Base-by-base conservation (phyloP, 108 stramenopile species). In the Skeletonema marinoi region DNA sequence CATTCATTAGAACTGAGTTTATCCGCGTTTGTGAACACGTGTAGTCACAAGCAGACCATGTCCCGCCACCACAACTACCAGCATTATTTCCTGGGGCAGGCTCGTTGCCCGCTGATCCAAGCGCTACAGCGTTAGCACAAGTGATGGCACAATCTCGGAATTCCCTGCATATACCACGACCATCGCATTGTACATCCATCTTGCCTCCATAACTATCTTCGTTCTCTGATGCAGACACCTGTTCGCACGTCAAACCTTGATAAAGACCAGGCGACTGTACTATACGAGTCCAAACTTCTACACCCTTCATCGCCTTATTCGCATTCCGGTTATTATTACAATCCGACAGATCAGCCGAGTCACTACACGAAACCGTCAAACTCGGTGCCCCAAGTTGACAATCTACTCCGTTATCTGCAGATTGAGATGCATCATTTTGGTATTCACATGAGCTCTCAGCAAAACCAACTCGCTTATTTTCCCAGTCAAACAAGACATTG, bases 401-500 rank as follows among this genome's bases (percentile, higher is more conserved):
- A 44, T 80, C 79, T 6, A 30, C 66, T 13, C 36, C 70, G 33
- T 68, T 72, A 14, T 80, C 79, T 46, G 36, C 62, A 32, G 67
- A 41, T 31, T 74, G 60, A 10, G 65, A 14, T 39, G 69, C 32
- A 7, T 54, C 32, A 32, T 66, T 62, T 68, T 80, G 62, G 31
- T 74, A 80, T 66, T 80, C 79, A 58, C 79, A 80, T 7, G 79
- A 54, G 71, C 79, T 80, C 62, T 80, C 79, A 7, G 96, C 96
- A 65, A 98, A 90, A n/a, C 96, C 97, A 21, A 97, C 66, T 30
- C 86, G 80, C 38, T 77, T 74, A 56, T 88, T 86, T 66, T 88
- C 85, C 58, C 72, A 69, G 70, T 98, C 96, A 75, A 97, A 98
- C 5, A 97, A 65, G 17, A 97, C 85, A 75, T 99, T 95, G 77